Evolutionary conservation across 768 basidiomycete genomes (phyloP), one percentile per base, ranked within the genome.

Genomic region (Psilocybe tampanensis): DNA sequence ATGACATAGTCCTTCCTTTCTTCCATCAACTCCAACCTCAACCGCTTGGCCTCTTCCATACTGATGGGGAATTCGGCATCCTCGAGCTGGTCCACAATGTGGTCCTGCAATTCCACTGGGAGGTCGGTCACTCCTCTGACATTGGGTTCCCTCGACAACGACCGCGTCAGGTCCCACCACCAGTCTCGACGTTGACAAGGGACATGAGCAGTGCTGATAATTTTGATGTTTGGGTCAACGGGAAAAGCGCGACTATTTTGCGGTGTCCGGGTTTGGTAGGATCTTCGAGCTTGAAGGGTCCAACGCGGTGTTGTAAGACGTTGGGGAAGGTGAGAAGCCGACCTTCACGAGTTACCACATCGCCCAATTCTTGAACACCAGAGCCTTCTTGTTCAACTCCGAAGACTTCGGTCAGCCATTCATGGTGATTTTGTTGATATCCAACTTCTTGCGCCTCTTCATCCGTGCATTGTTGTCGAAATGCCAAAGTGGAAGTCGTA

Each of bases 181-280:
- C 72, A 74, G 9, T 73, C 67, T 43, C 60, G 56, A 43, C 65
- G 65, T 55, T 73, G 74, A 41, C 68, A 68, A 1, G 70, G 71
- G 5, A 73, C 66, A 44, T 71, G 56, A 22, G 67, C 66, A 1
- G 71, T 68, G 32, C 69, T 70, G 29, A 68, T 64, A 17, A 73
- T 61, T 32, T 56, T 64, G 32, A 69, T 55, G 26, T 68, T 63
- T 2, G 73, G 74, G 50, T 78, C 74, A 41, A 78, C 70, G 18
- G 72, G 66, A 76, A 78, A 19, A 80, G 70, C 2, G 73, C 74
- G 7, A 80, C 60, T 36, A 80, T 76, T 61, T 77, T 80, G 44
- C 77, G 70, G 54, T 77, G 70, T 2, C 77, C 80, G 6, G 75
- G 74, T 54, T 72, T 74, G 9, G 71, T 68, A 1, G 63, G 61